Conservation (phyloP, 2,329 filamentous ascomycete genomes). For the Exserohilum turcica region DNA sequence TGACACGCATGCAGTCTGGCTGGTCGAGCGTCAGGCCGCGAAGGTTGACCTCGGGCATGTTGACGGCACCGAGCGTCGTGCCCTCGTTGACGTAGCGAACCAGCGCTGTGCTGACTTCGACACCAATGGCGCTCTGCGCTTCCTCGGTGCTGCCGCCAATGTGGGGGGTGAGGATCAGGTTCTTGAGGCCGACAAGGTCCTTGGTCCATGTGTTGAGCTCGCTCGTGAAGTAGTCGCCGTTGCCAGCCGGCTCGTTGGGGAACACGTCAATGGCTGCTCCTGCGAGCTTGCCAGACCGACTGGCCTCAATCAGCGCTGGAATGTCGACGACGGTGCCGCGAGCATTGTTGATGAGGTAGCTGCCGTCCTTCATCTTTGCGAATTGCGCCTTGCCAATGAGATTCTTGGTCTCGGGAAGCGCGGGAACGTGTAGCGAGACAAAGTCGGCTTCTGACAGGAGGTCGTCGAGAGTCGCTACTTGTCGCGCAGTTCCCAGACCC, state of each 20-base stretch:
- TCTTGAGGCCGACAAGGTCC: constrained; percentile 82
- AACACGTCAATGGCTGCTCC: constrained; percentile 97
- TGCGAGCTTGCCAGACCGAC: constrained; percentile 83
- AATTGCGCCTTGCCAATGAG: constrained; percentile 84
- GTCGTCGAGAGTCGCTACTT: constrained; percentile 76
- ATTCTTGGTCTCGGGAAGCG: constrained; percentile 88
- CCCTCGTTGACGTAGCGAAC: constrained; percentile 97
- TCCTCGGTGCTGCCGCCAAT: constrained; percentile 98
- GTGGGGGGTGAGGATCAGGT: constrained; percentile 93
- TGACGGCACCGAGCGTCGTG: constrained; percentile 87
- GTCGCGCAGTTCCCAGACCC: constrained; percentile 85
- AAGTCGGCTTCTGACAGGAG: constrained; percentile 86
- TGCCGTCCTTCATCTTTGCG: constrained; percentile 86
- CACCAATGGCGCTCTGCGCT: constrained; percentile 92
- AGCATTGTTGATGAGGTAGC: constrained; percentile 95
- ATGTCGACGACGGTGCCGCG: constrained; percentile 95
- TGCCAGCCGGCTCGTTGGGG: constrained; percentile 88
- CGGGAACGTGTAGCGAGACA: constrained; percentile 91
- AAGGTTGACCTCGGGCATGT: constrained; percentile 92
- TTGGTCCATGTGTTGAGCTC: constrained; percentile 82
- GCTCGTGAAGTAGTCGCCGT: constrained; percentile 92
- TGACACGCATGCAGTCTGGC: constrained; percentile 85
- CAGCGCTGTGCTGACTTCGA: constrained; percentile 87
- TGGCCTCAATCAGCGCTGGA: constrained; percentile 84
- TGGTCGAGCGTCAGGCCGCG: constrained; percentile 90